phyloP scores from a whole-genome alignment of 1,284 basidiomycete species.

The Bjerkandera adusta region DNA sequence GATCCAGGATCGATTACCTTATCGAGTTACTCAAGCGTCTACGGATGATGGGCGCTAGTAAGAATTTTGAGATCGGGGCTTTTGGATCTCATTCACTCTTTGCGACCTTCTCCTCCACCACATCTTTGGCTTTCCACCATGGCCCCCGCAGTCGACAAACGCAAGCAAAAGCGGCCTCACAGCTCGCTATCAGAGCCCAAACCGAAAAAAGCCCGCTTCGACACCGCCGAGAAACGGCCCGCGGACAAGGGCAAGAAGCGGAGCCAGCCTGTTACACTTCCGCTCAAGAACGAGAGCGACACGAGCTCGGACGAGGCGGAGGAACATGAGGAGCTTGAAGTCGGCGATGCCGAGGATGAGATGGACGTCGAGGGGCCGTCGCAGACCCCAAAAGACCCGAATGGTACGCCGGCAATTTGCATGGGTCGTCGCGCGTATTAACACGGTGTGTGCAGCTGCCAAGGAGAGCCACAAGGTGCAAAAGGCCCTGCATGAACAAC shows the following conservation, averaged over 20 bases:
- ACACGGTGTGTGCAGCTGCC: slow-evolving; percentile 37
- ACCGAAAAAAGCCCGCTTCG: slow-evolving; percentile 50
- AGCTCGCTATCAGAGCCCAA: slow-evolving; percentile 44
- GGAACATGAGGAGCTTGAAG: slow-evolving; percentile 23
- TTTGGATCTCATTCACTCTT: neutral
- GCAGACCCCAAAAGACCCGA: slow-evolving; percentile 43
- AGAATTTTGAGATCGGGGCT: slow-evolving; percentile 3
- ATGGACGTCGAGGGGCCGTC: slow-evolving; percentile 19
- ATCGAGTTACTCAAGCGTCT: too few relatives aligned
- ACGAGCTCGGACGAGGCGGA: slow-evolving; percentile 32
- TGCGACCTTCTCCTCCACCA: neutral
- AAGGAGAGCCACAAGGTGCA: slow-evolving; percentile 70
- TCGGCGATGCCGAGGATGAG: slow-evolving; percentile 20
- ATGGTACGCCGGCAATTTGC: slow-evolving; percentile 41
- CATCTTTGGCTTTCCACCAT: slow-evolving; percentile 6
- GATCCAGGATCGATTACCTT: too few relatives aligned
- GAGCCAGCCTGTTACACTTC: slow-evolving; percentile 47
- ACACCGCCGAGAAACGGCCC: slow-evolving; percentile 23
- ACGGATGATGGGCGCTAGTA: neutral
- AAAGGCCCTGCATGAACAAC: slow-evolving; percentile 58
- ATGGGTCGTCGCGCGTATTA: neutral
- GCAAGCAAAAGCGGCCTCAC: slow-evolving; percentile 49
- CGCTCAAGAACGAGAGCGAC: slow-evolving; percentile 24
- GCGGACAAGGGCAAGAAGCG: slow-evolving; percentile 38
- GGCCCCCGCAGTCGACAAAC: slow-evolving; percentile 13